phyloP scores from a whole-genome alignment of 345 rosid genomes.

The Ceriops zippeliana region DNA sequence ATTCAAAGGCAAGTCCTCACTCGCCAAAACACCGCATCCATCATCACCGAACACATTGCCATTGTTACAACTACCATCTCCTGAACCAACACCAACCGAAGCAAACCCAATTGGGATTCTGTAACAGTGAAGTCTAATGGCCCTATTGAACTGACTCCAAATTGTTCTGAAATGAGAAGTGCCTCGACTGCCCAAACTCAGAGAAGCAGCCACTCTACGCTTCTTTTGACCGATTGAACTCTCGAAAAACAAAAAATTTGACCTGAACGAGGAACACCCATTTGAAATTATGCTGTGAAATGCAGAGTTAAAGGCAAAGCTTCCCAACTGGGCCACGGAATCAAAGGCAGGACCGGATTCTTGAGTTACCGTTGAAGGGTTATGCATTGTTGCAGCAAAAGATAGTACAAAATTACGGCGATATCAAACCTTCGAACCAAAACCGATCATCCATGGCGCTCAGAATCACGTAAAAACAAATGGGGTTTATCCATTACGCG shows the following conservation, averaged over 20 bases:
- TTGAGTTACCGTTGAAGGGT: slow-evolving; percentile 53
- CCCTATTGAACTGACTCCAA: slow-evolving; percentile 61
- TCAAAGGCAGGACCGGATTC: slow-evolving; percentile 55
- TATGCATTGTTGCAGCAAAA: slow-evolving; percentile 45
- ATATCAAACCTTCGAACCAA: neutral
- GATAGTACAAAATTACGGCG: neutral
- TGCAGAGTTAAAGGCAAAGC: slow-evolving; percentile 40
- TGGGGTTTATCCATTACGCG: neutral
- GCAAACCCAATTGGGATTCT: slow-evolving; percentile 81
- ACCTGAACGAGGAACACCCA: slow-evolving; percentile 42
- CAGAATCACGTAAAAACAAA: slow-evolving; percentile 15
- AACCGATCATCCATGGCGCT: slow-evolving; percentile 28
- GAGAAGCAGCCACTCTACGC: slow-evolving; percentile 44
- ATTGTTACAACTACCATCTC: slow-evolving; percentile 19
- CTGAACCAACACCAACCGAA: slow-evolving; percentile 52
- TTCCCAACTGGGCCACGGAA: slow-evolving; percentile 48
- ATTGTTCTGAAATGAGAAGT: slow-evolving; percentile 39
- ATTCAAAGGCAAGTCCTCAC: slow-evolving; percentile 58
- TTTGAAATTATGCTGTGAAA: slow-evolving; percentile 35
- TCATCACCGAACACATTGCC: slow-evolving; percentile 44
- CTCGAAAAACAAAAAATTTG: slow-evolving; percentile 55
- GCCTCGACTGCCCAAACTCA: slow-evolving; percentile 46
- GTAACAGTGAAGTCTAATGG: slow-evolving; percentile 61
- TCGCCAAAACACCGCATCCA: slow-evolving; percentile 48
- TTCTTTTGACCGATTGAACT: slow-evolving; percentile 23